Evolutionary conservation across 768 basidiomycete species (phyloP).

Genomic region (Boletus sp.): DNA sequence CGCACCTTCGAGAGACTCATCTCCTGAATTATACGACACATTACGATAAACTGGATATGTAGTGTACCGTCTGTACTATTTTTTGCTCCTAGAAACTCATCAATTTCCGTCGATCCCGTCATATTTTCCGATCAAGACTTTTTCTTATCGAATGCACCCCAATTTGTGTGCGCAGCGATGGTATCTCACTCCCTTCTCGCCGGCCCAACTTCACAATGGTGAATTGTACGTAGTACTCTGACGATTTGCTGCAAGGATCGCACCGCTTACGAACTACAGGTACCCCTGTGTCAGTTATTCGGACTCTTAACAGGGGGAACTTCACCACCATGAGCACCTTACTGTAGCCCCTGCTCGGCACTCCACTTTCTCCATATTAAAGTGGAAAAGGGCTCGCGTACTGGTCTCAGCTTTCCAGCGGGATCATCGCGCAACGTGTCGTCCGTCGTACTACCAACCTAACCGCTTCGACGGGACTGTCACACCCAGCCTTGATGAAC

Average conservation of each 20-base stretch:
- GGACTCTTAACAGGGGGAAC: constrained; percentile 4
- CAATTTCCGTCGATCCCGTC: constrained; percentile 19
- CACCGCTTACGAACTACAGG: neutral
- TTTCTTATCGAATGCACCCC: neutral
- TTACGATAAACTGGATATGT: constrained; percentile 17
- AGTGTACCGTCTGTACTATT: constrained; percentile 29
- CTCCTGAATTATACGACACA: constrained; percentile 6
- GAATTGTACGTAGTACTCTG: constrained; percentile 2
- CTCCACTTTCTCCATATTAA: neutral
- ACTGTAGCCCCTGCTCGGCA: neutral
- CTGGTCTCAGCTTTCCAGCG: no score
- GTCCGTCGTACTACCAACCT: neutral
- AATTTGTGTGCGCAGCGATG: neutral
- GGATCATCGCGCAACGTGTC: neutral
- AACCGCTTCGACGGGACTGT: neutral
- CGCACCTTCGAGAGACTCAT: constrained; percentile 3
- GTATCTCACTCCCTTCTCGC: neutral
- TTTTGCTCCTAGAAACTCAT: constrained; percentile 21
- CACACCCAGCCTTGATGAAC: neutral
- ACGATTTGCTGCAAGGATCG: constrained; percentile 12
- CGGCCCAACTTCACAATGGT: neutral
- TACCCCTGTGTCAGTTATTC: neutral
- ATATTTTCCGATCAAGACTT: neutral
- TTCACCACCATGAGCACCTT: neutral
- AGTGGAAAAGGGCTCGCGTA: neutral